These are phyloP conservation scores for Aurantiochytrium sp. DNA, from an alignment of 108 stramenopile species.

Conservation along the genomic window DNA sequence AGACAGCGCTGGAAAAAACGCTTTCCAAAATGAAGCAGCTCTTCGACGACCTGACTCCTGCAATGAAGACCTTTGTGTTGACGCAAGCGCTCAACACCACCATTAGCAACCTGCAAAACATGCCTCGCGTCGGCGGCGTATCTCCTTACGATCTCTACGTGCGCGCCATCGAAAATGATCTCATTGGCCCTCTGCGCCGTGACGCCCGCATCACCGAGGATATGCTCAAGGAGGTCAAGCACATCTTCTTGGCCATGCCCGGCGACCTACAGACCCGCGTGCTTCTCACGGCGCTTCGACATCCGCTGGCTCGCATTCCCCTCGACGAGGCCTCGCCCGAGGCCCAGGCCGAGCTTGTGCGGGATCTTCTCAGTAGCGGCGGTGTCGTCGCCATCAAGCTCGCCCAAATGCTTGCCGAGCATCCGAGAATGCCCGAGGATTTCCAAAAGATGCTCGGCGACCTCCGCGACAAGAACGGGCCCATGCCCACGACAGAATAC, in stretches of 20 bases:
- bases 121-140: neutral
- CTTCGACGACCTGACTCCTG: neutral
- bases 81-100: neutral
- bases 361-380: slow-evolving; percentile 5
- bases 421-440: neutral
- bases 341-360: slow-evolving; percentile 9
- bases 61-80: neutral
- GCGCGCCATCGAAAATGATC: slow-evolving; percentile 10
- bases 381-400: slow-evolving; percentile 16
- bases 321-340: slow-evolving; percentile 12
- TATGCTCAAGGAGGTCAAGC: neutral
- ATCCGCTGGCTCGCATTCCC: neutral
- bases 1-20: neutral
- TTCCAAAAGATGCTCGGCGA: neutral
- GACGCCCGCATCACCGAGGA: slow-evolving; percentile 18
- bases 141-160: slow-evolving; percentile 2
- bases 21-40: neutral
- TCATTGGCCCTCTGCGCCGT: slow-evolving; percentile 1
- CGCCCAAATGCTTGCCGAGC: slow-evolving; percentile 17
- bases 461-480: neutral
- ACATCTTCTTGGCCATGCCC: slow-evolving; percentile 8
- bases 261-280: slow-evolving; percentile 7
- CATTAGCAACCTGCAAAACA: neutral
- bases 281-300: neutral
- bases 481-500: neutral